These are phyloP conservation scores for Elaeis oleifera DNA, from an alignment of 202 grass and related monocot species.

Conservation along the genomic window DNA sequence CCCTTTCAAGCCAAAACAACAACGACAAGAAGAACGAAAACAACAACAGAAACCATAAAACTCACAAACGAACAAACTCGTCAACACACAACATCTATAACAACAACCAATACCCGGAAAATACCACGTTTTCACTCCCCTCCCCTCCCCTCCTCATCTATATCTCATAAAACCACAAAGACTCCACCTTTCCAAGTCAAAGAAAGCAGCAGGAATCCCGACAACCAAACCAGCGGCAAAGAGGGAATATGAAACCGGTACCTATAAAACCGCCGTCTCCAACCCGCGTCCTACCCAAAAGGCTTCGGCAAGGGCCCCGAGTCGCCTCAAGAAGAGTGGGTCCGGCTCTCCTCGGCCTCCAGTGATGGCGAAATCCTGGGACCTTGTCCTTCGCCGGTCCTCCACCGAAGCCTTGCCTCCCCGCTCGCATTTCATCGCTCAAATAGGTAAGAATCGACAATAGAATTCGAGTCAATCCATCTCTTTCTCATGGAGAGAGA, in stretches of 20 bases:
- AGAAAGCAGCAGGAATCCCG: background rate
- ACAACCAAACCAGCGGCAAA: background rate
- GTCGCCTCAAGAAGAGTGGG: no score
- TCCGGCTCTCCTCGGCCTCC: no score
- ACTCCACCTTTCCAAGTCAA: background rate
- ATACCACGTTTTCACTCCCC: conserved; percentile 20
- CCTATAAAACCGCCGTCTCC: conserved; percentile 7
- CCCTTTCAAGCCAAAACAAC: background rate
- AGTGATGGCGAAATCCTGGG: no score
- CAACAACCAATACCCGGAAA: background rate
- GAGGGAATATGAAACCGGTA: background rate
- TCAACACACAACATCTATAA: background rate
- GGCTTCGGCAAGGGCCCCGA: no score
- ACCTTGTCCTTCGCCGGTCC: no score
- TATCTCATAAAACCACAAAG: background rate
- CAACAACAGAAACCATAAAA: background rate
- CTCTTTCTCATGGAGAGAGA: background rate
- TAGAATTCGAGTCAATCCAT: background rate
- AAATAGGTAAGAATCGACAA: no score
- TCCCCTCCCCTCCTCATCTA: conserved; percentile 3
- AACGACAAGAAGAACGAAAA: background rate
- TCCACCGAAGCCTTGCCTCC: no score
- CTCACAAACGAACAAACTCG: background rate
- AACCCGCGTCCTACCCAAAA: background rate
- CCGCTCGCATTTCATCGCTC: no score